Conservation (phyloP, 495 filamentous ascomycete genomes). For the Oidiodendron maius region DNA sequence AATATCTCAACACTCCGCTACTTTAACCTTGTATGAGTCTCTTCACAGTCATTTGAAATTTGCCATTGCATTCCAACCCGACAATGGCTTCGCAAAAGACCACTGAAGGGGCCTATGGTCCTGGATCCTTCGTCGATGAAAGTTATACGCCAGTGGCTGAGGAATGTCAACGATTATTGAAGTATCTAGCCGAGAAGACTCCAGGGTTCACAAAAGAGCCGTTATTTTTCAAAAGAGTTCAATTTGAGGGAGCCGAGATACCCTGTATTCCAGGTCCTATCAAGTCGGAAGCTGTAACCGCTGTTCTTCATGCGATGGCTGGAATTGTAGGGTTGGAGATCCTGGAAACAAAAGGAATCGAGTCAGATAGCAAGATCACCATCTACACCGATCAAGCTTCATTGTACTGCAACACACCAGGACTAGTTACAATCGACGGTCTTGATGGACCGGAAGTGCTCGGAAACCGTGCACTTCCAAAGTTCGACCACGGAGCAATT, state of each 20-base stretch:
- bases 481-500: no score
- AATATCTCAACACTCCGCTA: no score
- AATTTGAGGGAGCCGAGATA: slow-evolving; percentile 20
- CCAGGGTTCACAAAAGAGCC: slow-evolving; percentile 21
- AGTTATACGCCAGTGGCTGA: no score
- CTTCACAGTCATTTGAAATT: no score
- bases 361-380: slow-evolving; percentile 3
- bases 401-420: slow-evolving; percentile 18
- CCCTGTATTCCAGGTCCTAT: slow-evolving; percentile 25
- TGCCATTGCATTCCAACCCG: no score
- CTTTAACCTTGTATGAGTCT: no score
- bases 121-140: no score
- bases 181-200: no score
- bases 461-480: no score
- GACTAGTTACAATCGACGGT: slow-evolving; percentile 11
- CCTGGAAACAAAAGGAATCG: slow-evolving; percentile 16
- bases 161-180: no score
- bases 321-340: slow-evolving; percentile 27
- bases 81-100: no score
- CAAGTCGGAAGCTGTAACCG: slow-evolving; percentile 24
- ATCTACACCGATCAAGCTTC: slow-evolving; percentile 24
- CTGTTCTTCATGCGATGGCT: slow-evolving; percentile 24
- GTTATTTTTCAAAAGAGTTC: slow-evolving; percentile 16
- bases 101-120: no score
- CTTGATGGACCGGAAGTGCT: slow-evolving; percentile 9